Evolutionary conservation across 2,329 filamentous ascomycete genomes (phyloP), one percentile per base, ranked within the genome.

Genomic region (Trichoderma asperellum): DNA sequence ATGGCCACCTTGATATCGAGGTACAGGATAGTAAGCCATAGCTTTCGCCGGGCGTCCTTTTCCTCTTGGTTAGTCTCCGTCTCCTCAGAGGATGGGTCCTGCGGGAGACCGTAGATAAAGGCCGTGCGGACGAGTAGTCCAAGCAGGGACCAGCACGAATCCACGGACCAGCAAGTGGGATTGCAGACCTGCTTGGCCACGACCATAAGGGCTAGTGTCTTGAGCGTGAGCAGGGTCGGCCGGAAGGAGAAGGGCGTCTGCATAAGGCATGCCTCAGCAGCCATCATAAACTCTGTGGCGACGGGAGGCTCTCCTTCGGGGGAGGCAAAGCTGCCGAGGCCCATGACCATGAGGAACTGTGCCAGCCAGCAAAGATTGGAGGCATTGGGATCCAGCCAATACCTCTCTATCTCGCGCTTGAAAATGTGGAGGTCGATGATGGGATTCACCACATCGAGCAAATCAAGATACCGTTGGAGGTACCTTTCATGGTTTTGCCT

Each of bases 191-290:
- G 76, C 71, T 79, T 80, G 32, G 79, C 78, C 40, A 79, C 75
- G 27, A 78, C 75, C 75, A 79, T 79, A 21, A 80, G 72, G 18
- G 74, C 74, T 12, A 79, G 68, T 1, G 75, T 73, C 65, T 77
- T 76, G 16, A 80, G 72, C 0, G 75, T 73, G n/a, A 77, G 71
- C 37, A 79, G 71, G 2, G 76, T 79, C 8, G 79, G 79, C 2
- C 78, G 77, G 59, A 79, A 79, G 75, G 79, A 80, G 69, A 79
- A 79, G 1, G 78, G 77, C 4, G 79, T 80, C 71, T 80, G 78
- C 75, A 79, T 78, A 5, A 80, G 73, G 40, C 78, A 80, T 0
- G 78, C 78, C 63, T 80, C 79, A 11, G 79, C 76, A 3, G 77
- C 79, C 74, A 79, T 77, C 77, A 80, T 78, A 34, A 80, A 73